Base-by-base conservation (phyloP, 2,329 filamentous ascomycete species). In the Amauroascus verrucosus region DNA sequence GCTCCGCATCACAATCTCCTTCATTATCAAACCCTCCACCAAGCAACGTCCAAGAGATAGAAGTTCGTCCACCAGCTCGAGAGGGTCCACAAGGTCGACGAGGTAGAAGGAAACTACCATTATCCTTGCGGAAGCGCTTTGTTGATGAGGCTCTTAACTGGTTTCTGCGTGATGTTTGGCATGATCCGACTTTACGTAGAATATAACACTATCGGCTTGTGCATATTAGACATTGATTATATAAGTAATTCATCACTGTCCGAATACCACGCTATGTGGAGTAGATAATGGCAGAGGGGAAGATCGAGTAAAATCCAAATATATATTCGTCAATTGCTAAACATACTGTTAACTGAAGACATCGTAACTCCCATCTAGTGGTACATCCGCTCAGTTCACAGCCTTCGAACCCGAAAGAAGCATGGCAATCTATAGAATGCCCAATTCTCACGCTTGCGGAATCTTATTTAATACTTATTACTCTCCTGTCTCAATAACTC, bases 401-500 rank as follows among this genome's bases (percentile, higher is more conserved):
- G 7, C 14, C 7, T 6, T 18, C 6, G n/a, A 20, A 22, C 37
- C n/a, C 2, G 14, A 28, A 45, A 30, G 24, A 28, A 45, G 16
- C 22, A 43, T 9, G 18, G 8, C 7, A 9, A 22, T 8, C 40
- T 7, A 43, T 24, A 43, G 24, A 13, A 24, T 24, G 22, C 11
- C 18, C n/a, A 26, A 20, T 9, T 7, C 7, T 2, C 30, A 40
- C 26, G 2, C n/a, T n/a, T n/a, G n/a, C 5, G 6, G 13, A 33
- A 35, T 28, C 37, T 24, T 7, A 5, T 14, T 51, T 40, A 56
- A 48, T 58, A 58, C 33, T 60, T 60, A 38, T 62, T 61, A 47
- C 65, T 69, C 57, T 75, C 73, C 55, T 74, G 72, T 53, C 75
- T 72, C 59, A 82, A 65, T 65, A 84, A 70, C 56, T 79, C 78